Evolutionary conservation across 768 basidiomycete genomes (phyloP).

Genomic region (Russula vinacea): DNA sequence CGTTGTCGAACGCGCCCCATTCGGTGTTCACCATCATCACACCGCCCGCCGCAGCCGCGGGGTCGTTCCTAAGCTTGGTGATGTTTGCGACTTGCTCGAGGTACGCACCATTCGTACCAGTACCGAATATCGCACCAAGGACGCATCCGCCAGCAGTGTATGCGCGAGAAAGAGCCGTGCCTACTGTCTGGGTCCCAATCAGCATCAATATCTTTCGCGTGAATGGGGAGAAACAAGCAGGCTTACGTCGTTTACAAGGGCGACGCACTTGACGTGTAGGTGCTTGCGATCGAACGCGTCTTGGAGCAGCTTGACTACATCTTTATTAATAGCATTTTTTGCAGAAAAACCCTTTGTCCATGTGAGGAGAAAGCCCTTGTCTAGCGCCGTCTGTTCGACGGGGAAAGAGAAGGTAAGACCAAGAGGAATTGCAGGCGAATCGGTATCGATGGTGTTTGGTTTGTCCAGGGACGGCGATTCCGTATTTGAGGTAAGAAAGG

Average conservation of each 20-base stretch:
- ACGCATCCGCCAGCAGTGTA: slow-evolving; percentile 92
- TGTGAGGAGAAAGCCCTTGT: slow-evolving; percentile 84
- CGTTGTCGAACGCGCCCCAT: slow-evolving; percentile 98
- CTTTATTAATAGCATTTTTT: slow-evolving; percentile 83
- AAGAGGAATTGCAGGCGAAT: slow-evolving; percentile 49
- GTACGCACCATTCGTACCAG: slow-evolving; percentile 98
- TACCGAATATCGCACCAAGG: slow-evolving; percentile 92
- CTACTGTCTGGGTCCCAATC: slow-evolving; percentile 69
- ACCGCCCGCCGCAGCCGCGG: slow-evolving; percentile 58
- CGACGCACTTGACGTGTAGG: slow-evolving; percentile 86
- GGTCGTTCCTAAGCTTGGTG: slow-evolving; percentile 69
- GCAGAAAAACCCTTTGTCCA: slow-evolving; percentile 98
- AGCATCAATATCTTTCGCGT: neutral
- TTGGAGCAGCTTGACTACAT: slow-evolving; percentile 86
- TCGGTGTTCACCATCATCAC: slow-evolving; percentile 96
- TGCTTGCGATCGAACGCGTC: slow-evolving; percentile 90
- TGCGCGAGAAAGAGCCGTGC: slow-evolving; percentile 86
- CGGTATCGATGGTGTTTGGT: slow-evolving; percentile 40
- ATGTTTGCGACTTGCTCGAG: slow-evolving; percentile 85
- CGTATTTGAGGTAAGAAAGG: slow-evolving; percentile 73
- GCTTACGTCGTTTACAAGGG: slow-evolving; percentile 90
- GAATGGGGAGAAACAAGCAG: slow-evolving; percentile 2
- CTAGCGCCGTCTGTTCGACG: slow-evolving; percentile 92
- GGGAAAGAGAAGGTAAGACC: slow-evolving; percentile 98
- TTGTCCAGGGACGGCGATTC: neutral